Conservation (phyloP, 2,329 filamentous ascomycete genomes). For the Zarea fungicola region DNA sequence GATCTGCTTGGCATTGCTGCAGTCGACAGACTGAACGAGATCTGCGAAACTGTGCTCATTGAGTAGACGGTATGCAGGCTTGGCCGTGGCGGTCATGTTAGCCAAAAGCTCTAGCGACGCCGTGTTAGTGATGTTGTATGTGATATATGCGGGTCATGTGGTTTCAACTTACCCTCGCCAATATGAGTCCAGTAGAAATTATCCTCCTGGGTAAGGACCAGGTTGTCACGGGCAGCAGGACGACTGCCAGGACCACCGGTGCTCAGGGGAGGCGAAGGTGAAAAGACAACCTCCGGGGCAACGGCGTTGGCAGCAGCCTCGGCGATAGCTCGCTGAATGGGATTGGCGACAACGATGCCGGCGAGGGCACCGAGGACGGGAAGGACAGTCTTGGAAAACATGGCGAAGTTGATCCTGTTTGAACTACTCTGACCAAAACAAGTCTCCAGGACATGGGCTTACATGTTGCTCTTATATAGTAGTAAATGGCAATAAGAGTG, state of each 20-base stretch:
- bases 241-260: background rate
- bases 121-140: too few species aligned
- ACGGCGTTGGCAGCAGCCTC: conserved; percentile 7
- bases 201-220: conserved; percentile 9
- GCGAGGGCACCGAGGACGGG: conserved; percentile 8
- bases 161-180: conserved; percentile 1
- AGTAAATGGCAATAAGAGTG: too few species aligned
- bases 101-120: conserved; percentile 6
- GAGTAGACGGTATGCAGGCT: conserved; percentile 9
- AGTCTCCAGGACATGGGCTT: background rate
- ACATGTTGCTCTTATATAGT: conserved; percentile 5
- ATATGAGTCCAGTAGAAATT: conserved; percentile 11
- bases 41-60: conserved; percentile 11
- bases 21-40: conserved; percentile 12
- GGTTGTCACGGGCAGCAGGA: background rate
- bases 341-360: conserved; percentile 5
- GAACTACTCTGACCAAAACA: background rate
- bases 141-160: too few species aligned
- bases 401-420: conserved; percentile 1
- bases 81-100: conserved; percentile 13
- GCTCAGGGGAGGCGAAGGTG: background rate
- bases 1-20: conserved; percentile 9
- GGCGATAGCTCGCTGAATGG: conserved; percentile 10
- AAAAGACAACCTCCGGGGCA: conserved; percentile 10
- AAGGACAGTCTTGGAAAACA: conserved; percentile 9